phyloP scores from a whole-genome alignment of 179 eudicot species.

The Silene coronaria region DNA sequence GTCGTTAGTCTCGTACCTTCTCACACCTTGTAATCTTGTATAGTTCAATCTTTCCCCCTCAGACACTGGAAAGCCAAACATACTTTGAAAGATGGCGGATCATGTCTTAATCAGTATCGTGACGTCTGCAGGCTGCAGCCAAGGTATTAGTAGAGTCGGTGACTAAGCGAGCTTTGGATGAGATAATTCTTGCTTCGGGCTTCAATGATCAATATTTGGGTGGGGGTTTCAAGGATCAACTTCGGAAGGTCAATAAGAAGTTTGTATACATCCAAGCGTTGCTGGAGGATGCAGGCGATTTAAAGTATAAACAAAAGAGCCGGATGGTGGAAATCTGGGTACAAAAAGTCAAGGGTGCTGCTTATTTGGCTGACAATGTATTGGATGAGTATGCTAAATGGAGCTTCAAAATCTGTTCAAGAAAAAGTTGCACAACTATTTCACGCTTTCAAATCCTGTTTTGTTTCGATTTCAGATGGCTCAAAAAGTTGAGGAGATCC shows the following conservation, averaged over 20 bases:
- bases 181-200: slow-evolving; percentile 3
- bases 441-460: neutral
- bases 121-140: too few relatives aligned
- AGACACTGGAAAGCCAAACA: too few relatives aligned
- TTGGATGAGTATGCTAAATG: slow-evolving; percentile 8
- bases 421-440: too few relatives aligned
- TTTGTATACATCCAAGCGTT: slow-evolving; percentile 1
- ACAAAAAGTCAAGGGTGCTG: neutral
- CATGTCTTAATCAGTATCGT: too few relatives aligned
- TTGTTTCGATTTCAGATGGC: neutral
- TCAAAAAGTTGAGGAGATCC: neutral
- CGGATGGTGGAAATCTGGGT: slow-evolving; percentile 3
- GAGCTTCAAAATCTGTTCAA: too few relatives aligned
- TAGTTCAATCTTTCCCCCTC: too few relatives aligned
- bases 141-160: neutral
- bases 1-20: too few relatives aligned
- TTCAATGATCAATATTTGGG: too few relatives aligned
- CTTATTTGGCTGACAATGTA: neutral
- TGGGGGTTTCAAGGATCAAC: slow-evolving; percentile 10
- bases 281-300: slow-evolving; percentile 1
- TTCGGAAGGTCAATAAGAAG: neutral
- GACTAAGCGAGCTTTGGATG: neutral
- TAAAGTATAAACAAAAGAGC: too few relatives aligned
- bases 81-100: too few relatives aligned
- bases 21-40: too few relatives aligned